Base-by-base conservation (phyloP, 345 rosid genomes). In the Euphorbia peplus region DNA sequence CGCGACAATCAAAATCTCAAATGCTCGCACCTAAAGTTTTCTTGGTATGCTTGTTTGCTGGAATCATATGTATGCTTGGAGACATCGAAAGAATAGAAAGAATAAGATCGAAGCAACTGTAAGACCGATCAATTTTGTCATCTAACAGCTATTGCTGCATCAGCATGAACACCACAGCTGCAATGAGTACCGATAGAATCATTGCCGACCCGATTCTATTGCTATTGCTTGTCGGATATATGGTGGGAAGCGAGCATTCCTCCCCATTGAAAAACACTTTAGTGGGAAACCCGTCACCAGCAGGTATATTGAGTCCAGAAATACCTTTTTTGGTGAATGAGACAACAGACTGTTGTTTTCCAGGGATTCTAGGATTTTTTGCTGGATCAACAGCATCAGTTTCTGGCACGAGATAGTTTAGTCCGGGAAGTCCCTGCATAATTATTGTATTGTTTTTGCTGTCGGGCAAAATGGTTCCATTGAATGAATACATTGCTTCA, bases 211-310 rank as follows among this genome's bases (percentile, higher is more conserved):
- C 66, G 73, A 64, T 78, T 68, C 76, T 72, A 30, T 74, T 76
- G 57, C 87, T 62, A 70, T 75, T 73, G 60, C 76, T 70, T 52
- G 82, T 68, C 30, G 99, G 99, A 59, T 64, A 68, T 26, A 79
- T 19, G 7, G 83, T 62, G 46, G 99, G 97, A 57, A 95, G 90
- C 0, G 97, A 74, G 58, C 99, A 95, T 60, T 91, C 96, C 60
- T 95, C 96, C 14, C 99, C 99, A 18, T 95, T 95, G 78, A 95
- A 95, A 81, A 82, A 91, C 42, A 95, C 96, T 76, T 91, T 95
- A 0, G 90, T 81, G 6, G 99, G 97, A 75, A 88, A 95, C 16
- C 97, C 97, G 47, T 95, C 99, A 1, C 96, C 85, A 14, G 73
- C 83, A 26, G 86, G 80, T 67, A 91, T 84, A 3, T 86, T 83